phyloP scores from a whole-genome alignment of 495 filamentous ascomycete genomes.

The Astrothelium subdiscretum region DNA sequence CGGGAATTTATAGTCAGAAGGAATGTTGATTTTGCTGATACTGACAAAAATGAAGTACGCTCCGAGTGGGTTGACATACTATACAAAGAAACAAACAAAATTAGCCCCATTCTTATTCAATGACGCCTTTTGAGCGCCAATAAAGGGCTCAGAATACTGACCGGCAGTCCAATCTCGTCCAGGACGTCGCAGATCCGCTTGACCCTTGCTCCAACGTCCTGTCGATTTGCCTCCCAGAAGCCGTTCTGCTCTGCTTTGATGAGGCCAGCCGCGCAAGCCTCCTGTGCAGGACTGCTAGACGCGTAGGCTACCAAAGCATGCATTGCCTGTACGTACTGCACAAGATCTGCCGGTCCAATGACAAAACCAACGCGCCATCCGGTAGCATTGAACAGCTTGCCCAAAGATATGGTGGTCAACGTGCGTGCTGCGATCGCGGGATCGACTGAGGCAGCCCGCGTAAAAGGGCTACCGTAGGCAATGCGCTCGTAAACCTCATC shows the following conservation, averaged over 20 bases:
- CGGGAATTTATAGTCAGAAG: neutral
- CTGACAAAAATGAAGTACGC: constrained; percentile 11
- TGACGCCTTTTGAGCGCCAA: neutral
- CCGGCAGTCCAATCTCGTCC: constrained; percentile 6
- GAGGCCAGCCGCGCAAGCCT: constrained; percentile 7
- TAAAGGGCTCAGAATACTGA: neutral
- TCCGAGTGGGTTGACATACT: constrained; percentile 10
- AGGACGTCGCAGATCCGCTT: constrained; percentile 6
- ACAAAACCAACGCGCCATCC: constrained; percentile 15
- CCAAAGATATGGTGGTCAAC: constrained; percentile 9
- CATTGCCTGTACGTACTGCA: constrained; percentile 4
- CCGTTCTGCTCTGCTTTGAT: constrained; percentile 10
- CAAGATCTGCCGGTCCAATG: constrained; percentile 10
- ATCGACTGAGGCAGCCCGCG: constrained; percentile 8
- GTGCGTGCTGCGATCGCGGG: constrained; percentile 5
- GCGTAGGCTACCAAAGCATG: constrained; percentile 10
- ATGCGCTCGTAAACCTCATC: constrained; percentile 7
- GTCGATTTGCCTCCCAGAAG: constrained; percentile 11
- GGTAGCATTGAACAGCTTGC: constrained; percentile 14
- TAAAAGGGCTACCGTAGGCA: neutral
- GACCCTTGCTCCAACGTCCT: constrained; percentile 6
- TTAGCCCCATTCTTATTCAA: neutral
- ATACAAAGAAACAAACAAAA: neutral
- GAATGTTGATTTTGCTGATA: constrained; percentile 1
- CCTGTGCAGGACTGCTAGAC: constrained; percentile 10